Evolutionary conservation across 139 green algal species (phyloP).

Genomic region (Closterium sp.): DNA sequence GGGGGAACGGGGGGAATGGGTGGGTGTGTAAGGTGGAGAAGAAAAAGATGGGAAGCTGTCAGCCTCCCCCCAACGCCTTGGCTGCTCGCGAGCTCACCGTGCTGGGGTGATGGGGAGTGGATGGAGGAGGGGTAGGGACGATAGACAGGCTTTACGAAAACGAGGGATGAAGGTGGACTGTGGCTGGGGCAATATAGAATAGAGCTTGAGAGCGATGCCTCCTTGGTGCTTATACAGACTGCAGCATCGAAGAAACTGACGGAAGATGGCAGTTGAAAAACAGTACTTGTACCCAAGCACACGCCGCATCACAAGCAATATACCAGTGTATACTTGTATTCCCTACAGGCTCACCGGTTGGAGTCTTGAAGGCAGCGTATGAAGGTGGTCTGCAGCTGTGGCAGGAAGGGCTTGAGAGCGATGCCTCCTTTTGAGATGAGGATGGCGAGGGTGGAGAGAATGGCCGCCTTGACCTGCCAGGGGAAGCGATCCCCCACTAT

Average conservation of each 20-base stretch:
- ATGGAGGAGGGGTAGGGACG: background rate
- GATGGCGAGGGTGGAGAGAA: conserved; percentile 83
- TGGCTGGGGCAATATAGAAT: conserved; percentile 96
- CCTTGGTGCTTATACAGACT: too few species aligned
- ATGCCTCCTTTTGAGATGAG: conserved; percentile 83
- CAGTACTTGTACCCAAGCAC: too few species aligned
- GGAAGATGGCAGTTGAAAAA: too few species aligned
- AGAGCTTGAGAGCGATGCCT: conserved; percentile 83
- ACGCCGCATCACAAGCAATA: background rate
- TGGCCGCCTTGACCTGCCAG: conserved; percentile 77
- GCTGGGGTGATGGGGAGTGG: background rate
- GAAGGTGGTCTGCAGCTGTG: conserved; percentile 98
- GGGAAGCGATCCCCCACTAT: conserved; percentile 87
- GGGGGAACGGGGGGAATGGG: background rate
- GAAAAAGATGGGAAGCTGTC: background rate
- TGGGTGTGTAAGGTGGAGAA: background rate
- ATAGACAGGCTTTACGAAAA: background rate
- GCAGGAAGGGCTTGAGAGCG: conserved; percentile 90
- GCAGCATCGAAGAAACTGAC: too few species aligned
- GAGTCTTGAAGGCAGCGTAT: conserved; percentile 90
- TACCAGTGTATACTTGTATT: too few species aligned
- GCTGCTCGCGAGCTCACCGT: conserved; percentile 30
- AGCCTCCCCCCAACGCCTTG: conserved; percentile 41
- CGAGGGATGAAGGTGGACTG: conserved; percentile 90
- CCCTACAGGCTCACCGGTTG: conserved; percentile 3